Percentiles rank a stretch among this genome's conserved stretches.
Conservation (phyloP, 1,284 basidiomycete genomes). For the Stygiomarasmius scandens region DNA sequence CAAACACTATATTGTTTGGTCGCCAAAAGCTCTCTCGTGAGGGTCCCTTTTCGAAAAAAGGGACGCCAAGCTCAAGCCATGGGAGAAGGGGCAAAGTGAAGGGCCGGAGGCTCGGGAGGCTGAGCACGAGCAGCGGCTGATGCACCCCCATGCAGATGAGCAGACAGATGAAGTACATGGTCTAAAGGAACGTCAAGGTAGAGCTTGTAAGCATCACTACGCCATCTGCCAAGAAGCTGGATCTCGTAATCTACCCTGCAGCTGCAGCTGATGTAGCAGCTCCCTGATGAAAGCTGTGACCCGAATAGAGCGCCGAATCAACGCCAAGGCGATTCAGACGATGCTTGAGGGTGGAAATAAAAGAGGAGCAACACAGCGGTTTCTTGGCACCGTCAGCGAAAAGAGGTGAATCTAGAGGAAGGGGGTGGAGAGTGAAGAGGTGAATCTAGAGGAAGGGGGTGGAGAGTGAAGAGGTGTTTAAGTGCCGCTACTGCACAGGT, state of each 20-base stretch:
- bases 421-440: conserved; percentile 18
- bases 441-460: conserved; percentile 10
- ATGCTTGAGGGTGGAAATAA: conserved; percentile 21
- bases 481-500: conserved; percentile 32
- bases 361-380: conserved; percentile 16
- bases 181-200: conserved; percentile 16
- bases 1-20: conserved; percentile 5
- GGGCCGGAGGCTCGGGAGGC: conserved; percentile 17
- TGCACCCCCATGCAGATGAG: conserved; percentile 22
- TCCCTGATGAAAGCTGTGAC: conserved; percentile 31
- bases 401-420: conserved; percentile 14
- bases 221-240: conserved; percentile 22
- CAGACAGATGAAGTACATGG: neutral
- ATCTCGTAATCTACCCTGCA: conserved; percentile 22
- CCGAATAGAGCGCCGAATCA: conserved; percentile 29
- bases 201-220: conserved; percentile 20
- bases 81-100: neutral
- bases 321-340: conserved; percentile 18
- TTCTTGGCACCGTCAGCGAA: conserved; percentile 14
- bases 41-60: conserved; percentile 4
- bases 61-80: conserved; percentile 6
- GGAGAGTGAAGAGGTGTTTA: conserved; percentile 16
- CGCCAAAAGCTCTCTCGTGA: conserved; percentile 8
- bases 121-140: conserved; percentile 28
- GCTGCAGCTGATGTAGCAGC: conserved; percentile 24